Evolutionary conservation across 805 yeast genomes (phyloP), one percentile per base, ranked within the genome.

Genomic region (Metschnikowia similis): DNA sequence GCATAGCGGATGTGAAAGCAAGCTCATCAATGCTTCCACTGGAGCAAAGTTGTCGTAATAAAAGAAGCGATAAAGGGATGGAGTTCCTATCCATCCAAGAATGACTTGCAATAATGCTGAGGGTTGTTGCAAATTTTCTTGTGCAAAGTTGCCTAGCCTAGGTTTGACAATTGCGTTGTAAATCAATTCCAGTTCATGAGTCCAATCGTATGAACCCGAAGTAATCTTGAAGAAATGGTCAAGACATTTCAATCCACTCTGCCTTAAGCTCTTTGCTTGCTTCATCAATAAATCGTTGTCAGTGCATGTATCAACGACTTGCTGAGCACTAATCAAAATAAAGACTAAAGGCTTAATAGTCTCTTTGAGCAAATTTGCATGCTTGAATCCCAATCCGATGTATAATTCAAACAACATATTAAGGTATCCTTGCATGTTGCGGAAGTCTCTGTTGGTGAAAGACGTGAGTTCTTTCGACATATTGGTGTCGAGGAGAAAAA

Each of bases 71-170:
- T 75, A 68, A 35, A 84, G 72, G 21, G 70, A 69, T 5, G 71
- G 69, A 3, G 56, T 52, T 16, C 62, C 66, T 21, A 73, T 63
- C 83, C 96, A 79, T 8, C 77, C 69, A 6, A 81, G 66, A 59
- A 92, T 77, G 8, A 89, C 62, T 49, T 74, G 80, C 80, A 91
- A 69, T 40, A 92, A 63, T 0, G 96, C 78, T 0, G 97, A 89
- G 0, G 92, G 84, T 59, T 86, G 89, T 61, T 89, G 95, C 31
- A 85, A 71, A 63, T 92, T 94, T 59, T 87, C 96, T 37, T 70
- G 76, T 3, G 85, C 85, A 65, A 92, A 92, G 10, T 76, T 71
- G 0, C 53, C 71, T 57, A 94, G 71, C 60, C 95, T 79, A 7
- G 96, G 90, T 17, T 64, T 58, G 11, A 92, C 70, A 21, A 89